These are phyloP conservation scores for Exsudoporus frostii DNA, from an alignment of 768 basidiomycete genomes.

Conservation along the genomic window DNA sequence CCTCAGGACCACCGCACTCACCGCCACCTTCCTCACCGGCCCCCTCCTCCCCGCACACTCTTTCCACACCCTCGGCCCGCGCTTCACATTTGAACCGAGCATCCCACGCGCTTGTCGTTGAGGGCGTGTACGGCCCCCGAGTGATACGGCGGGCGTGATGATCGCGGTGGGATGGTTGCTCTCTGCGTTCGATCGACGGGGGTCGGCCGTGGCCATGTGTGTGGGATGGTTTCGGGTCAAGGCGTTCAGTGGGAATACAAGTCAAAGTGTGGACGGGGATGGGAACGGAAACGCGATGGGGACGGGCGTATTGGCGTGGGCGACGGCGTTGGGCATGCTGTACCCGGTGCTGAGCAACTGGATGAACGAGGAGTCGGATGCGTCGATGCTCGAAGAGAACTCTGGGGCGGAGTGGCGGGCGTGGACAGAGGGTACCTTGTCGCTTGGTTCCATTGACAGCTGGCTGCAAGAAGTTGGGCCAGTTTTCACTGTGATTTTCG, in stretches of 20 bases:
- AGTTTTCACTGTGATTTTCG: too few species aligned
- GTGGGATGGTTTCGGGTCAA: neutral
- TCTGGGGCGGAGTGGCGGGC: conserved; percentile 29
- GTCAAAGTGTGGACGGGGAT: too few species aligned
- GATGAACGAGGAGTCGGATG: conserved; percentile 28
- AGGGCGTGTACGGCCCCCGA: conserved; percentile 31
- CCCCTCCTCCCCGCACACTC: conserved; percentile 14
- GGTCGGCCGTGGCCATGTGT: conserved; percentile 1
- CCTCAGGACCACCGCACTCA: conserved; percentile 10
- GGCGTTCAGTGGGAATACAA: too few species aligned
- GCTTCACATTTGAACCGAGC: conserved; percentile 29
- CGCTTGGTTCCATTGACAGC: conserved; percentile 27
- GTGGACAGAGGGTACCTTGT: conserved; percentile 23
- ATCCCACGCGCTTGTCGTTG: conserved; percentile 27
- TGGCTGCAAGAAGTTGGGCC: too few species aligned
- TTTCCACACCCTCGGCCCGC: conserved; percentile 19
- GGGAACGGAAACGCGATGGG: too few species aligned
- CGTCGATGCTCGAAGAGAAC: conserved; percentile 24
- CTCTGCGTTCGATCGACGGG: conserved; percentile 2
- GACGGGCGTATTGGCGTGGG: neutral
- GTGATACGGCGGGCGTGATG: conserved; percentile 21
- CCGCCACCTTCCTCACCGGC: conserved; percentile 9
- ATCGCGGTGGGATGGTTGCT: neutral
- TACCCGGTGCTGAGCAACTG: neutral
- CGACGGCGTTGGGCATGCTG: rapidly evolving